These are phyloP conservation scores for Eimeria necatrix DNA, from an alignment of 169 alveolate genomes.

Conservation along the genomic window DNA sequence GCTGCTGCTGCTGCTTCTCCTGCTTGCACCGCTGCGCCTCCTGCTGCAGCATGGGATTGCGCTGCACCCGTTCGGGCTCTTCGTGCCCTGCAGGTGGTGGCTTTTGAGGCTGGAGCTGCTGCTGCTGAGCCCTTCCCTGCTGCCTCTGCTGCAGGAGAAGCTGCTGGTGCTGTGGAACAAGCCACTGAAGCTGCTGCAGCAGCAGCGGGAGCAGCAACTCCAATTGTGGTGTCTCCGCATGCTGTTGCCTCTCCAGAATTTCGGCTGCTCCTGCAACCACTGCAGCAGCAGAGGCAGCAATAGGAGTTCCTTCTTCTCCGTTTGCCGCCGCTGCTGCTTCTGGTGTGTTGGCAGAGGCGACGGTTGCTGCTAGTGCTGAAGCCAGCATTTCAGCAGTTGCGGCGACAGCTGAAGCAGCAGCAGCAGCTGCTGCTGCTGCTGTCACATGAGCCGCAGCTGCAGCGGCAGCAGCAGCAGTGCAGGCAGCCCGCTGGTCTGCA, in stretches of 20 bases:
- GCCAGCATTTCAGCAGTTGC: no score
- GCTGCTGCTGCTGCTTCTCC: neutral
- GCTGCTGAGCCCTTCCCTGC: no score
- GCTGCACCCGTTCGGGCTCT: no score
- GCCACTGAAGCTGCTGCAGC: slow-evolving; percentile 7
- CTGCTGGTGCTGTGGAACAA: no score
- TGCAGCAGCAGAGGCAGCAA: neutral
- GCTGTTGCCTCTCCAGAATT: neutral
- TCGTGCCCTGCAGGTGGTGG: no score
- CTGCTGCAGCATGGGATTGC: neutral
- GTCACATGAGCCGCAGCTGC: neutral
- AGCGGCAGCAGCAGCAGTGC: neutral
- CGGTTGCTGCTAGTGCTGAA: neutral
- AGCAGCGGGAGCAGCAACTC: slow-evolving; percentile 8
- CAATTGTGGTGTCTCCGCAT: neutral
- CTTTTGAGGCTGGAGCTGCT: no score
- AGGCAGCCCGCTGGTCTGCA: no score
- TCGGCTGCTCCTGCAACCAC: neutral
- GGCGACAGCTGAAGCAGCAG: neutral
- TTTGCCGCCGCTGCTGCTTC: neutral
- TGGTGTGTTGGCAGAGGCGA: neutral
- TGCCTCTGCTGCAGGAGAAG: no score
- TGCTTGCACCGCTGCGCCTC: neutral
- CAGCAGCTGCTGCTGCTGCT: neutral
- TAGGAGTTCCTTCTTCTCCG: neutral